Base-by-base conservation (phyloP, 2,329 filamentous ascomycete species). In the Diaporthe vaccinii region DNA sequence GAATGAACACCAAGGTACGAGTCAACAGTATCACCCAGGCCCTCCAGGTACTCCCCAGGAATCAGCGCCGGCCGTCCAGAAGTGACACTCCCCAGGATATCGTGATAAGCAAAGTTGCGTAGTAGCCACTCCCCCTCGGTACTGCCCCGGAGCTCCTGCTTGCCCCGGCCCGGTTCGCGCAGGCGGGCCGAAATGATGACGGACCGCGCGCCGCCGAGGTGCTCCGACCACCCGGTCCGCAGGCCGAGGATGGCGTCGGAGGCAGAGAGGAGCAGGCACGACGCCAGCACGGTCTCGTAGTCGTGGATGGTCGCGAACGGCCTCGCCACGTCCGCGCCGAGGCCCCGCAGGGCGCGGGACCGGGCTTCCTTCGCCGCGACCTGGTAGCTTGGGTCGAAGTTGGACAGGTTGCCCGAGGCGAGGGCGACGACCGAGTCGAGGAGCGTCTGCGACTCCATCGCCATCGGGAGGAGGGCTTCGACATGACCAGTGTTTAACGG, bases 351-450 rank as follows among this genome's bases (percentile, higher is more conserved):
- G 28, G 55, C 55, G 14, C 28, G 25, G 17, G 55, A 58, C 15
- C 55, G 55, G 28, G 55, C 55, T 4, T 58, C 55, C 15, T 36
- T 58, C 28, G 55, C 55, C 17, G 55, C 28, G 17, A 58, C 28
- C 55, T 34, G 55, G 28, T 58, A 58, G 7, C 5, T 22, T 2
- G 55, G 55, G 55, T 58, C 28, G 55, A 58, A 58, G 55, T 34
- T 58, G 55, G 55, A 58, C 55, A 58, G 55, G 55, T 58, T 58
- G 28, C 55, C 55, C 28, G 55, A 58, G 55, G 55, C 28, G 55
- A 58, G 55, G 55, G 28, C 55, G 7, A 34, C 55, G 28, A 58
- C 57, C 6, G 55, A 58, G 55, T 58, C 55, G 31, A 58, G 36
- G 15, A 58, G 55, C 4, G 55, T 58, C 8, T 58, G 55, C 2